phyloP scores from a whole-genome alignment of 257 asterid species.

The Thymus mandschuricus region DNA sequence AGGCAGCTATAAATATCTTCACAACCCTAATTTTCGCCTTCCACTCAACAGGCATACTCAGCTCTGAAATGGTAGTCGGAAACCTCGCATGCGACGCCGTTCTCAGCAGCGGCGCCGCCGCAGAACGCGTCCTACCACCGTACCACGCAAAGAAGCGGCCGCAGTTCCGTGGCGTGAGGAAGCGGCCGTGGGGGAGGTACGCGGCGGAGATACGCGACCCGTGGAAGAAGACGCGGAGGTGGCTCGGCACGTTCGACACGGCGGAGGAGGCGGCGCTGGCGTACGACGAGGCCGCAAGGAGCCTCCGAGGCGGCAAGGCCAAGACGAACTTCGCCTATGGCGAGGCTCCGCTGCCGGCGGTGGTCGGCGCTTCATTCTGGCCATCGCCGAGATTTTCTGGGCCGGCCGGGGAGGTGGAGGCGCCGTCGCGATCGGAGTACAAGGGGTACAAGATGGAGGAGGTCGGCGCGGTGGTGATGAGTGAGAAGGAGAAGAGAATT shows the following conservation, averaged over 20 bases:
- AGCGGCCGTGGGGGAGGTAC: no score
- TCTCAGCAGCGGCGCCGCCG: background rate
- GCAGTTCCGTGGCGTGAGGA: constrained; percentile 67
- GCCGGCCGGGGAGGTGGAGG: constrained; percentile 13
- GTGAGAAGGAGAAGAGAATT: constrained; percentile 39
- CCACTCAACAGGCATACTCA: no score
- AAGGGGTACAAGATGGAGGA: constrained; percentile 48
- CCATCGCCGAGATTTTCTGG: constrained; percentile 31
- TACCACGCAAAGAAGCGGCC: constrained; percentile 25
- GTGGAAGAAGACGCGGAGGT: no score
- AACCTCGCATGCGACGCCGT: constrained; percentile 25
- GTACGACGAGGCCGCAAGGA: constrained; percentile 62
- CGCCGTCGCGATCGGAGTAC: constrained; percentile 38
- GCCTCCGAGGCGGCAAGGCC: constrained; percentile 66
- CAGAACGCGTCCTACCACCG: constrained; percentile 23
- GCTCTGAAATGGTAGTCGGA: constrained; percentile 27
- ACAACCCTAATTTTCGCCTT: constrained; percentile 15
- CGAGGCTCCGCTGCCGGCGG: constrained; percentile 22
- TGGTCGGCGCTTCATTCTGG: constrained; percentile 32
- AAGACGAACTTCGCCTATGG: constrained; percentile 55
- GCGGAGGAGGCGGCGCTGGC: constrained; percentile 32
- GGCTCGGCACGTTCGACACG: no score
- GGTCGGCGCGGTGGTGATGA: constrained; percentile 40
- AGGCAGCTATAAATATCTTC: constrained; percentile 46
- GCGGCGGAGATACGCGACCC: no score